Evolutionary conservation across 2,329 filamentous ascomycete genomes (phyloP).

Genomic region (Clarireedia hainanense): DNA sequence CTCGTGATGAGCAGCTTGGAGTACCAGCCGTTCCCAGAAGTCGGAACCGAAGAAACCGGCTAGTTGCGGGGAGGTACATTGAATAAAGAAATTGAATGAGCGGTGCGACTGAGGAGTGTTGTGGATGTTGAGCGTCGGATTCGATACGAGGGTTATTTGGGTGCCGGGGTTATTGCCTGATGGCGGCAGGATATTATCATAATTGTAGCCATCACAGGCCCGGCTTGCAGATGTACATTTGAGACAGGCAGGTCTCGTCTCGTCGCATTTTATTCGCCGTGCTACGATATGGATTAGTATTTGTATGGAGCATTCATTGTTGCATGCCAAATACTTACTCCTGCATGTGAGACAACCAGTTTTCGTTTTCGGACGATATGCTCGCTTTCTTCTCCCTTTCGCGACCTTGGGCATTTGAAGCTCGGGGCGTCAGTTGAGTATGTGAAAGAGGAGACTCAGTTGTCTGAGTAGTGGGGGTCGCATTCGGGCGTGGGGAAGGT

Average conservation of each 20-base stretch:
- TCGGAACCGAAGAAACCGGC: conserved; percentile 56
- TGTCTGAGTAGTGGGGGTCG: too few relatives aligned
- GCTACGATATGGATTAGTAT: not conserved
- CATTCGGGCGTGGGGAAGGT: too few relatives aligned
- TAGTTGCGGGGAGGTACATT: conserved; percentile 50
- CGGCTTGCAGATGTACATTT: conserved; percentile 18
- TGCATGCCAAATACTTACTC: too few relatives aligned
- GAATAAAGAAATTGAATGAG: conserved; percentile 52
- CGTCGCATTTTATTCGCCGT: conserved; percentile 23
- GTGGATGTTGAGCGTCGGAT: conserved; percentile 9
- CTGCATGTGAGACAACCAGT: too few relatives aligned
- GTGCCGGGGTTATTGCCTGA: not conserved
- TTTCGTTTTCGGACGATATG: too few relatives aligned
- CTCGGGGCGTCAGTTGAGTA: too few relatives aligned
- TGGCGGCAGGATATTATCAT: not conserved
- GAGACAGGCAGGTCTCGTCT: conserved; percentile 16
- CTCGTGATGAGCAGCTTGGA: conserved; percentile 50
- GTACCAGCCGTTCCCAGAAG: conserved; percentile 54
- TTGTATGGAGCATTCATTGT: too few relatives aligned
- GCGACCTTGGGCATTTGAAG: too few relatives aligned
- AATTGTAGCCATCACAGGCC: conserved; percentile 22
- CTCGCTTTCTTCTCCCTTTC: too few relatives aligned
- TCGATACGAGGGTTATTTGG: not conserved
- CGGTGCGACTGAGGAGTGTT: conserved; percentile 3
- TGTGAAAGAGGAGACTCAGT: too few relatives aligned